Evolutionary conservation across 2,329 filamentous ascomycete genomes (phyloP).

Genomic region (Zalaria sp.): DNA sequence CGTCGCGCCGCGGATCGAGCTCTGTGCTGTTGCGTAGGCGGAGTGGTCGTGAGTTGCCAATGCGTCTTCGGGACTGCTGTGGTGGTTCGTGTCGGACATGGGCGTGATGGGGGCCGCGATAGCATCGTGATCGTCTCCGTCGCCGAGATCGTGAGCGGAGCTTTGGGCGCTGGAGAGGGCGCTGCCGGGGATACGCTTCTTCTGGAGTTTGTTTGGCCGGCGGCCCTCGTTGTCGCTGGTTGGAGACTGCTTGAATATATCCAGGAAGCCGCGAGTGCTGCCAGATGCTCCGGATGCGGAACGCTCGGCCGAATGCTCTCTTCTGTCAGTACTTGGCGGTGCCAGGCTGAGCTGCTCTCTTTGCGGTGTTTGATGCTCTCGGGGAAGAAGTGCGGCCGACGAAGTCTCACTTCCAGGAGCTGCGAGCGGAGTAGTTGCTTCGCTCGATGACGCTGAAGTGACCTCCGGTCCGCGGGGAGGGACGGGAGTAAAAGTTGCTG

Average conservation of each 20-base stretch:
- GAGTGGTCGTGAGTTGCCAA: constrained; percentile 20
- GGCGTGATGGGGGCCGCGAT: constrained; percentile 15
- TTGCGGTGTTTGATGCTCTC: constrained; percentile 15
- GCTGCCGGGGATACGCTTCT: constrained; percentile 68
- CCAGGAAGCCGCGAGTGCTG: constrained; percentile 34
- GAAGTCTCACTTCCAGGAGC: constrained; percentile 14
- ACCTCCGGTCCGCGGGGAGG: constrained; percentile 19
- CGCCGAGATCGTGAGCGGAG: constrained; percentile 54
- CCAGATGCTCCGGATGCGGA: constrained; percentile 12
- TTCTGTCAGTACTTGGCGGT: constrained; percentile 9
- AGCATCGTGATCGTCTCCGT: constrained; percentile 16
- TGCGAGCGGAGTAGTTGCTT: constrained; percentile 20
- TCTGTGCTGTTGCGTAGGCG: constrained; percentile 23
- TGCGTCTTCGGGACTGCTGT: constrained; percentile 11
- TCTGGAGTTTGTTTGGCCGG: constrained; percentile 80
- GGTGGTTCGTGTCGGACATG: constrained; percentile 6
- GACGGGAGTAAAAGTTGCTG: constrained; percentile 15
- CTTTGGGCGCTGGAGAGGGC: constrained; percentile 80
- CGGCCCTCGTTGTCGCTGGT: constrained; percentile 42
- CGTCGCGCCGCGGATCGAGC: constrained; percentile 35
- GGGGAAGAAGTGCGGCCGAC: constrained; percentile 9
- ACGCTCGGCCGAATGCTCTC: constrained; percentile 12
- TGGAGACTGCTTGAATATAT: constrained; percentile 57
- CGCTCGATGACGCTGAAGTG: constrained; percentile 24
- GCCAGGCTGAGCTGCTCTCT: constrained; percentile 10